Evolutionary conservation across 306 rosid species (phyloP).

Genomic region (Casuarina equisetifolia): DNA sequence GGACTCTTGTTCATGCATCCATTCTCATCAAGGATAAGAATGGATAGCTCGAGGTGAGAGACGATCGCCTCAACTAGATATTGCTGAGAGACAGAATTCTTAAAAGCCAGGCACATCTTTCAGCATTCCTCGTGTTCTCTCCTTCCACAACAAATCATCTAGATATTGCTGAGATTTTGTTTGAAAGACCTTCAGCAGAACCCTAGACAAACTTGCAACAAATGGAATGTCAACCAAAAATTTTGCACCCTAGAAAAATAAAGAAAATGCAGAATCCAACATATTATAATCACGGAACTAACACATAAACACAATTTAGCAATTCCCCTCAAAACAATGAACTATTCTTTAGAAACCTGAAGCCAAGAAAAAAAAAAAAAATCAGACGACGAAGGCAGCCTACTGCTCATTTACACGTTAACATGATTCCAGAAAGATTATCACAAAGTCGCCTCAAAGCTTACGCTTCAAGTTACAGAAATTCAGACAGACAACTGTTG

Average conservation of each 20-base stretch:
- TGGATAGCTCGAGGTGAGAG: constrained; percentile 25
- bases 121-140: constrained; percentile 57
- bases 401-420: background rate
- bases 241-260: constrained; percentile 28
- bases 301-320: background rate
- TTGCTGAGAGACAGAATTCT: constrained; percentile 23
- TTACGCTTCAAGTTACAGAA: background rate
- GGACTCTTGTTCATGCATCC: constrained; percentile 24
- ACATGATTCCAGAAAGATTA: background rate
- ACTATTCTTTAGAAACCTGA: background rate
- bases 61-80: constrained; percentile 34
- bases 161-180: constrained; percentile 18
- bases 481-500: background rate
- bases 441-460: background rate
- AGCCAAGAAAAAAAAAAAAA: background rate
- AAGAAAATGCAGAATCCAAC: background rate
- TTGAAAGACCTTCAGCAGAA: constrained; percentile 26
- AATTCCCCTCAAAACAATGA: background rate
- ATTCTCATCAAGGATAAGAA: constrained; percentile 31
- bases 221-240: background rate
- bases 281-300: background rate
- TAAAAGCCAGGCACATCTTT: constrained; percentile 52
- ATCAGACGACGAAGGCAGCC: background rate
- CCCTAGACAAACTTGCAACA: constrained; percentile 17
- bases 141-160: constrained; percentile 21